Evolutionary conservation across 352 stramenopile species (phyloP).

Genomic region (Globisporangium spinosum): DNA sequence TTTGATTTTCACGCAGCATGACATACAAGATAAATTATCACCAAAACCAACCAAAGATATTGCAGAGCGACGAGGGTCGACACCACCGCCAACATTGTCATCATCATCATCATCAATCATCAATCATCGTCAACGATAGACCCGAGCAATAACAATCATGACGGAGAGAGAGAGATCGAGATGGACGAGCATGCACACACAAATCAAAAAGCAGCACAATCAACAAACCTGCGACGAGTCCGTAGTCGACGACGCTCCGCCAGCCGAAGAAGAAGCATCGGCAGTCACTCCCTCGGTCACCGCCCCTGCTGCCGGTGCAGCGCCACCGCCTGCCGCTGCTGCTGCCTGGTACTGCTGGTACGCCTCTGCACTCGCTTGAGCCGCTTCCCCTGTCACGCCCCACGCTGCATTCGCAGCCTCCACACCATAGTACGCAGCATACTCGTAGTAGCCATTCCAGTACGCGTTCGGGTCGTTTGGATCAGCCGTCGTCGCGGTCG

Average conservation of each 20-base stretch:
- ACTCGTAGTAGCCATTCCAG: conserved; percentile 89
- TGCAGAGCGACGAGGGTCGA: conserved; percentile 23
- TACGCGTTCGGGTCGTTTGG: conserved; percentile 87
- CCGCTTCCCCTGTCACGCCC: conserved; percentile 75
- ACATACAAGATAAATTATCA: conserved; percentile 31
- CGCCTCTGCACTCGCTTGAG: conserved; percentile 58
- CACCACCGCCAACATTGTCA: conserved; percentile 22
- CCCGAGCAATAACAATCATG: conserved; percentile 15
- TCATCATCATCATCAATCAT: conserved; percentile 25
- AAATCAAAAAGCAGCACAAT: conserved; percentile 32
- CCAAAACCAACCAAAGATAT: conserved; percentile 11
- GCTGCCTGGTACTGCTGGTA: conserved; percentile 75
- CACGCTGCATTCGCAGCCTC: conserved; percentile 82
- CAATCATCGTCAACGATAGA: conserved; percentile 17
- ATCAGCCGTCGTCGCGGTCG: conserved; percentile 40
- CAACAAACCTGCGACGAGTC: conserved; percentile 63
- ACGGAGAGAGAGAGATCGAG: conserved; percentile 17
- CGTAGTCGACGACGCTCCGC: conserved; percentile 13
- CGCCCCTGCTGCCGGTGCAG: conserved; percentile 8
- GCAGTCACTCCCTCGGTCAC: conserved; percentile 17
- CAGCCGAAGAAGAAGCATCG: conserved; percentile 17
- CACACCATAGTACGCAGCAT: conserved; percentile 85
- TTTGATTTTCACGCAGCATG: conserved; percentile 31
- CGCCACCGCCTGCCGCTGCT: conserved; percentile 24
- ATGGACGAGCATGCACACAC: conserved; percentile 8